These are phyloP conservation scores for Hordeum pubiflorum DNA, from an alignment of 202 grass and related monocot species.

Conservation along the genomic window DNA sequence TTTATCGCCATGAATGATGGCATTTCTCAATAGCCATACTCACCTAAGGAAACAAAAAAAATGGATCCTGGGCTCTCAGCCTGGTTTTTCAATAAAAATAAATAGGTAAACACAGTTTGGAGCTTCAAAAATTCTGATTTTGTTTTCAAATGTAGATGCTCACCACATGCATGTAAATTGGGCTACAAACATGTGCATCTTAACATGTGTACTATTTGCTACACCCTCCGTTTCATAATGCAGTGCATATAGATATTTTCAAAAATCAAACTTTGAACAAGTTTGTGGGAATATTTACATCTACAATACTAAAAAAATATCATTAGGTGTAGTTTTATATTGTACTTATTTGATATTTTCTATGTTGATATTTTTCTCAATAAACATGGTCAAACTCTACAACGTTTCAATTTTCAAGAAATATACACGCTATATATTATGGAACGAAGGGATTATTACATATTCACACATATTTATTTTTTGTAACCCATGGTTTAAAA, in stretches of 20 bases:
- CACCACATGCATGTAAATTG: neutral
- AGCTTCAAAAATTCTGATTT: neutral
- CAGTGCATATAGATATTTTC: neutral
- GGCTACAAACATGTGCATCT: neutral
- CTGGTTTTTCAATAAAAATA: neutral
- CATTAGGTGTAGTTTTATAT: too few species aligned
- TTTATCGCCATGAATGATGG: neutral
- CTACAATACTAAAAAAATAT: too few species aligned
- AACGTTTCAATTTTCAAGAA: too few species aligned
- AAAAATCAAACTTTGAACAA: too few species aligned
- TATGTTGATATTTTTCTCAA: too few species aligned
- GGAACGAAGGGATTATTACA: neutral
- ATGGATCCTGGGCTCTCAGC: neutral
- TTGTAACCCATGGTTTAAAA: too few species aligned
- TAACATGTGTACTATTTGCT: neutral
- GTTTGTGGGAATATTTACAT: too few species aligned
- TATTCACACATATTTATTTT: neutral
- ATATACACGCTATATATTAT: neutral
- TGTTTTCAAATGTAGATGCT: neutral
- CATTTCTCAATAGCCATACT: neutral
- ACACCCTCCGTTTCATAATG: neutral
- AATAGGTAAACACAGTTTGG: neutral
- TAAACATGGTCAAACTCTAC: too few species aligned
- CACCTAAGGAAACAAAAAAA: neutral
- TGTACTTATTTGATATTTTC: too few species aligned